Conservation (phyloP, 2,329 filamentous ascomycete genomes). For the Diaporthe helianthi region DNA sequence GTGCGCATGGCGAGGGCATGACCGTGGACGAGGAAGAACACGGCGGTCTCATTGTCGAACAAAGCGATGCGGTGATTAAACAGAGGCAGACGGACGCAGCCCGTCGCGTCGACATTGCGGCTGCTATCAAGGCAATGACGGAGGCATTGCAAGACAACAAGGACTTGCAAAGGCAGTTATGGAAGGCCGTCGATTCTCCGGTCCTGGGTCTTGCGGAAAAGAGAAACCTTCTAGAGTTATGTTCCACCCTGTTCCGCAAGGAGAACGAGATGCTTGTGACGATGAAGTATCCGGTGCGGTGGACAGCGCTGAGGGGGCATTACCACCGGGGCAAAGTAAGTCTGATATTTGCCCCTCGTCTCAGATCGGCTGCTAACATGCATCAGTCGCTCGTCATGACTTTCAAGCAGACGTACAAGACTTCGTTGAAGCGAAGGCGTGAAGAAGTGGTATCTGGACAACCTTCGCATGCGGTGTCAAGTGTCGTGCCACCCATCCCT, state of each 20-base stretch:
- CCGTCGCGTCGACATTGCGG: conserved; percentile 55
- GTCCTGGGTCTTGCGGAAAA: conserved; percentile 56
- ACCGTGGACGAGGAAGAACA: conserved; percentile 42
- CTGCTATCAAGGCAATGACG: conserved; percentile 55
- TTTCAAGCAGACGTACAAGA: conserved; percentile 37
- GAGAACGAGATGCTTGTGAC: conserved; percentile 54
- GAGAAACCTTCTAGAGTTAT: conserved; percentile 58
- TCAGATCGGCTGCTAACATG: conserved; percentile 8
- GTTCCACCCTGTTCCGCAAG: conserved; percentile 57
- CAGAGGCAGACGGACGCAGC: conserved; percentile 55
- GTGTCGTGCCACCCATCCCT: background rate
- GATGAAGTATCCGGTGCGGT: conserved; percentile 55
- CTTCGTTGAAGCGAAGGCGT: conserved; percentile 56
- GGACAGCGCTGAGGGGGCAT: conserved; percentile 43
- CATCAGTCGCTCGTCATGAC: conserved; percentile 34
- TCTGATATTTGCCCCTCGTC: background rate
- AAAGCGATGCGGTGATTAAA: conserved; percentile 51
- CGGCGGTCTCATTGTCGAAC: conserved; percentile 56
- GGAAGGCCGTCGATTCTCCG: conserved; percentile 57
- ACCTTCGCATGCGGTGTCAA: background rate
- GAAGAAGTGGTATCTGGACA: conserved; percentile 40
- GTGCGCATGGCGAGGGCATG: conserved; percentile 26
- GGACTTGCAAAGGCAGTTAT: conserved; percentile 53
- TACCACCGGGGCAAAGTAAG: conserved; percentile 30
- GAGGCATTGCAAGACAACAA: conserved; percentile 54